These are phyloP conservation scores for Trichoderma afroharzianum DNA, from an alignment of 2,329 filamentous ascomycete species.

Conservation along the genomic window DNA sequence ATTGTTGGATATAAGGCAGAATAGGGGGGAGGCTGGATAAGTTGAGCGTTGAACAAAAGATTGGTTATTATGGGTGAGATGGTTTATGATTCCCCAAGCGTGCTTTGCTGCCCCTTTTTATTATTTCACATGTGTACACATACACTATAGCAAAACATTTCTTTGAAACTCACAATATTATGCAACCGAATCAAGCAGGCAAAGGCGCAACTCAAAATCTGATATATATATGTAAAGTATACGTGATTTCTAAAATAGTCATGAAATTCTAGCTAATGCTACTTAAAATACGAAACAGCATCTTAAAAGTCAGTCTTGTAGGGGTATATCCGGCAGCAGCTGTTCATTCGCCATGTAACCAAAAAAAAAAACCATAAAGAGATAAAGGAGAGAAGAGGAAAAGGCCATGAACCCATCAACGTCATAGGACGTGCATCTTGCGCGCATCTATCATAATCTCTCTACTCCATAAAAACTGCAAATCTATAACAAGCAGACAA, in stretches of 20 bases:
- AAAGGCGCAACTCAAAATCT: not conserved
- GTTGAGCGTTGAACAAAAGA: not conserved
- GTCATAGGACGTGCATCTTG: not conserved
- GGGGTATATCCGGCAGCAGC: slow-evolving; percentile 5
- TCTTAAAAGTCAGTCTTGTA: not conserved
- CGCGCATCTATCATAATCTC: not conserved
- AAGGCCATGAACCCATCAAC: not conserved
- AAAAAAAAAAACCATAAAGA: not conserved
- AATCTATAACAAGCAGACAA: not conserved
- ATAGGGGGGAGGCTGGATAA: not conserved
- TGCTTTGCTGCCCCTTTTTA: not conserved
- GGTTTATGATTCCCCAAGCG: slow-evolving; percentile 11
- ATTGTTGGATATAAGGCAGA: not conserved
- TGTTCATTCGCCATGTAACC: not conserved
- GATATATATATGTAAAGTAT: not conserved
- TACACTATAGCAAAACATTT: not conserved
- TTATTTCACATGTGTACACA: not conserved
- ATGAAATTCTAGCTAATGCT: not conserved
- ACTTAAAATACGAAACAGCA: not conserved
- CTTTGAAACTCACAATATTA: not conserved
- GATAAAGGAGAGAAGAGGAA: not conserved
- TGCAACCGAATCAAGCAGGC: not conserved
- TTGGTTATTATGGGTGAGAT: not conserved
- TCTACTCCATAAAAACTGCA: not conserved
- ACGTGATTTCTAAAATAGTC: not conserved